Evolutionary conservation across 768 basidiomycete species (phyloP), one percentile per base, ranked within the genome.

Genomic region (Lepiota subincarnata): DNA sequence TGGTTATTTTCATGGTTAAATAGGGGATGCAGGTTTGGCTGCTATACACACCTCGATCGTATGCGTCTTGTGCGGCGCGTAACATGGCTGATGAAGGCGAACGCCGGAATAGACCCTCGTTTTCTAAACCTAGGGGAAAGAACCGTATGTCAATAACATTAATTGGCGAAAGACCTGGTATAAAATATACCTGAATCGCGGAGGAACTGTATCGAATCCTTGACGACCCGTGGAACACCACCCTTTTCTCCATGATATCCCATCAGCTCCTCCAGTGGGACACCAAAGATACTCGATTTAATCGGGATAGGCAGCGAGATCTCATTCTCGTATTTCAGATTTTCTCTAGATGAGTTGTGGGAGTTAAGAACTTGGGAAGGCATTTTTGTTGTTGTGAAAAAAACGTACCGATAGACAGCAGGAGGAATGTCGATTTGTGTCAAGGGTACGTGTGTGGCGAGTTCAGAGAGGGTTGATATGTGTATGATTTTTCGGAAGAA

Each of bases 351-450:
- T 20, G 39, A 39, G 20, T 12, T 20, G 16, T n/a, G 7, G n/a
- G n/a, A n/a, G n/a, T n/a, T n/a, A n/a, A n/a, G n/a, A n/a, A n/a
- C n/a, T n/a, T n/a, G n/a, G n/a, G n/a, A n/a, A n/a, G n/a, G n/a
- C n/a, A n/a, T n/a, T n/a, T n/a, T n/a, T n/a, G n/a, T n/a, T n/a
- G 20, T 12, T 20, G 16, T n/a, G 7, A 7, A 19, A 43, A 18
- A 36, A 11, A 74, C 87, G 46, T 60, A 92, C 91, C 84, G 80
- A 65, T 93, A 92, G 10, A 90, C 88, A 1, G 85, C 81, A 13
- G 90, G 86, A 19, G 88, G 82, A 38, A 94, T 84, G 65, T 92
- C 87, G 35, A 94, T 91, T 63, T 93, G 91, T 0, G 87, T 89
- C n/a, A 94, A 64, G 2, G 92, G 92, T 4, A 93, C 81, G 63